Evolutionary conservation across 495 filamentous ascomycete species (phyloP).

Genomic region (Pseudomonodictys pantanalensis): DNA sequence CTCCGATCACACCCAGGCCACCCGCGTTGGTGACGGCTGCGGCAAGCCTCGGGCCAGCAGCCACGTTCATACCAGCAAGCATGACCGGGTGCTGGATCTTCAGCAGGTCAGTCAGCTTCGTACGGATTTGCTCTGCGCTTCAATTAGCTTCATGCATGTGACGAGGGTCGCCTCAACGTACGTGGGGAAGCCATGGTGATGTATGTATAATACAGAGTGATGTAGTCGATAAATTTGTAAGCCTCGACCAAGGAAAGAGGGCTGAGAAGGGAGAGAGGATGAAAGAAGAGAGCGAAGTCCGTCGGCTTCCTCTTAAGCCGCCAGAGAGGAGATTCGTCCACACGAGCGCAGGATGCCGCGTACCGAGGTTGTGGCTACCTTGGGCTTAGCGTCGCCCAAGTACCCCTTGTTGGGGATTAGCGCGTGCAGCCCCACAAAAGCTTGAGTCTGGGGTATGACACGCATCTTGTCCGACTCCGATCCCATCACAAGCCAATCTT

Average conservation of each 20-base stretch:
- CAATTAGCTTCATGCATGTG: constrained; percentile 27
- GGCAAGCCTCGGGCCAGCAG: constrained; percentile 93
- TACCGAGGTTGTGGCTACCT: not conserved
- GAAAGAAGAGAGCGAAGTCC: not conserved
- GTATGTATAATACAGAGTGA: not conserved
- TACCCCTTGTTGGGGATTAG: not conserved
- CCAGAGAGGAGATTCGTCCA: not conserved
- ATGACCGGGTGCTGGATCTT: constrained; percentile 96
- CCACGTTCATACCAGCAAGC: constrained; percentile 98
- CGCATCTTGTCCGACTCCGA: too few species aligned
- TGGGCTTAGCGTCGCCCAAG: not conserved
- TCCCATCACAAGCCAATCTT: too few species aligned
- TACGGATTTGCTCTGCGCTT: constrained; percentile 75
- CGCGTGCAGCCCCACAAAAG: not conserved
- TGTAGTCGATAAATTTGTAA: not conserved
- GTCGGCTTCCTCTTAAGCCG: not conserved
- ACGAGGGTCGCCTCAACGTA: constrained; percentile 8
- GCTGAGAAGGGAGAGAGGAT: not conserved
- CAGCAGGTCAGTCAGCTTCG: constrained; percentile 87
- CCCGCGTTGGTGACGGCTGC: constrained; percentile 97
- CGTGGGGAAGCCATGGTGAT: constrained; percentile 35
- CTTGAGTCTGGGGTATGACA: too few species aligned
- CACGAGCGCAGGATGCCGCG: not conserved
- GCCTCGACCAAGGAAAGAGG: not conserved
- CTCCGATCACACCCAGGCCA: constrained; percentile 93